These are phyloP conservation scores for Psilocybe azurescens DNA, from an alignment of 768 basidiomycete genomes.

Conservation along the genomic window DNA sequence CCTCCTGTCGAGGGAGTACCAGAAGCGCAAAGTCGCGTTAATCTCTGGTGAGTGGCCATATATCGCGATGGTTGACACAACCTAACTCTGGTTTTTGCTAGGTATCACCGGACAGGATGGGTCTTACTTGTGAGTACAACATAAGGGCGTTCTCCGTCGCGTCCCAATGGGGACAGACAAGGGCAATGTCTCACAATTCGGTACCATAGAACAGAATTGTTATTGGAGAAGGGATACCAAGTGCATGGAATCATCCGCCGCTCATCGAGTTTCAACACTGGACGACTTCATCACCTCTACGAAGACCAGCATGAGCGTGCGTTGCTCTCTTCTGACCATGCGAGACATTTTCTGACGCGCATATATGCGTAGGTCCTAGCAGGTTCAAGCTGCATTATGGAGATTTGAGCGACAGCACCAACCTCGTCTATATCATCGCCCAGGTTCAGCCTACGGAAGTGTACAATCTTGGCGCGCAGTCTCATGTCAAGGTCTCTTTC, in stretches of 20 bases:
- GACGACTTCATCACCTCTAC: constrained; percentile 92
- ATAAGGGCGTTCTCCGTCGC: not conserved
- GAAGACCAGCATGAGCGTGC: constrained; percentile 90
- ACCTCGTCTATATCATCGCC: constrained; percentile 95
- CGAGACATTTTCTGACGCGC: constrained; percentile 2
- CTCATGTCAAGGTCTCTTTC: constrained; percentile 98
- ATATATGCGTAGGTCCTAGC: constrained; percentile 56
- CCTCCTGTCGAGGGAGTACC: constrained; percentile 83
- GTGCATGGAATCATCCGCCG: constrained; percentile 97
- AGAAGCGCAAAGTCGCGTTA: constrained; percentile 90
- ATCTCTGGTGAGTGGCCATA: constrained; percentile 69
- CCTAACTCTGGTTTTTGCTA: constrained; percentile 33
- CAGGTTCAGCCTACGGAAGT: constrained; percentile 95
- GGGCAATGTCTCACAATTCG: constrained; percentile 1
- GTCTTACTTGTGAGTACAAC: constrained; percentile 78
- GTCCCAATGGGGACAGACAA: not conserved
- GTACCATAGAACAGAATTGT: constrained; percentile 71
- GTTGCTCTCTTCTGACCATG: constrained; percentile 29
- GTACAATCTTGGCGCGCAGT: constrained; percentile 97
- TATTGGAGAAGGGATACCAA: constrained; percentile 87
- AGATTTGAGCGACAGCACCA: constrained; percentile 95
- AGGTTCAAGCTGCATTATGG: constrained; percentile 90
- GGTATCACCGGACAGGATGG: constrained; percentile 98
- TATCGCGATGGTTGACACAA: constrained; percentile 8
- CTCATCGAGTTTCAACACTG: constrained; percentile 98